Base-by-base conservation (phyloP, 352 stramenopile genomes). In the Pythium pectinolyticum region DNA sequence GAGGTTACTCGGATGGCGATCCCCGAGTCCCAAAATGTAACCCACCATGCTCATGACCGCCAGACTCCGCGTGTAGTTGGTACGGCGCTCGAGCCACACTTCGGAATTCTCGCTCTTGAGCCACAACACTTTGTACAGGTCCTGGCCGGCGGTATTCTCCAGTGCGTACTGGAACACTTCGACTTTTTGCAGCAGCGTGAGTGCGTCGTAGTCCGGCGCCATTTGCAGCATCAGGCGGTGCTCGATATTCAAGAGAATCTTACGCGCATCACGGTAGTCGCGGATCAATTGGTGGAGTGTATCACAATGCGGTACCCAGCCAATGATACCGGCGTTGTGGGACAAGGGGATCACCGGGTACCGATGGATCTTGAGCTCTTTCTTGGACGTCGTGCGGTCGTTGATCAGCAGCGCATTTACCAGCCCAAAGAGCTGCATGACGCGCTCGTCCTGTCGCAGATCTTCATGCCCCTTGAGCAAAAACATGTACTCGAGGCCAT, bases 391-490 rank as follows among this genome's bases (percentile, higher is more conserved):
- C 68, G 97, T 86, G 49, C 93, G 86, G 71, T 99, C 97, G 73
- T 98, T 98, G 43, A 95, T 92, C 31, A 99, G 77, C 56, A 99
- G 82, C 17, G 96, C 97, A 85, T 99, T 99, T 48, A 99, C 98
- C 25, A 99, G 85, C 17, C 97, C 98, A 74, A 99, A 99, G 12
- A 99, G 83, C 80, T 99, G 98, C 97, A 99, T 99, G 19, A 99
- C 98, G 56, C 98, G 88, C 78, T 99, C 98, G 73, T 99, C 98
- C 82, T 99, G 98, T 17, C 98, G 79, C 55, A 99, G 78, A 84
- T 99, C 98, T 77, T 99, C 98, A 72, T 99, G 97, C 4, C 98
- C 98, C 82, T 99, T 99, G 14, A 99, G 89, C 51, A 99, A 72
- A 77, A 99, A 99, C 35, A 97, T 87, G 77, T 99, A 99, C 59